These are phyloP conservation scores for Aquilaria agallochum DNA, from an alignment of 441 rosid genomes.

Conservation along the genomic window DNA sequence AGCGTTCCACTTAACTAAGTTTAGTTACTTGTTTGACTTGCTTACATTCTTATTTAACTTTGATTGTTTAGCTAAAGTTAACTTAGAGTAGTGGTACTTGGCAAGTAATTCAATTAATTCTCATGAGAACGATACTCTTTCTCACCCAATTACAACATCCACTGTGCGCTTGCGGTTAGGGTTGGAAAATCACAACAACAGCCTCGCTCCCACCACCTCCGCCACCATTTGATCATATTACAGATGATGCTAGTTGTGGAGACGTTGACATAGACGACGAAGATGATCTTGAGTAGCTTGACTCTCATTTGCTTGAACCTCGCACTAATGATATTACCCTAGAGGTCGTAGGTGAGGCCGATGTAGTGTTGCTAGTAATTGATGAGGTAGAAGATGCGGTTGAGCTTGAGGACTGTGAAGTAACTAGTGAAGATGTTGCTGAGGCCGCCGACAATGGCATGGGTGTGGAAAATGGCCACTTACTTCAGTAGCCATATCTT, in stretches of 20 bases:
- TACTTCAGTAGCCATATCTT: conserved; percentile 44
- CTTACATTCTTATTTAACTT: too few species aligned
- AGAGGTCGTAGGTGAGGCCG: conserved; percentile 33
- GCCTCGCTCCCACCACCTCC: too few species aligned
- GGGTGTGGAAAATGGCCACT: conserved; percentile 69
- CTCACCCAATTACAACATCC: too few species aligned
- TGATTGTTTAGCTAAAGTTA: too few species aligned
- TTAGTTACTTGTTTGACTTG: too few species aligned
- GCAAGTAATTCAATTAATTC: too few species aligned
- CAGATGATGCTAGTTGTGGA: conserved; percentile 39
- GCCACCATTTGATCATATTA: conserved; percentile 15
- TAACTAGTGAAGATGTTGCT: conserved; percentile 57
- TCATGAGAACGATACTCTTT: too few species aligned
- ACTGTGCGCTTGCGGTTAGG: too few species aligned
- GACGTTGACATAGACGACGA: conserved; percentile 27
- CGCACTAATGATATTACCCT: conserved; percentile 17
- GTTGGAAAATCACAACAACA: too few species aligned
- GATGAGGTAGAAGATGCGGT: conserved; percentile 36
- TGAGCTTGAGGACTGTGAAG: conserved; percentile 49
- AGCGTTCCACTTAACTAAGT: too few species aligned
- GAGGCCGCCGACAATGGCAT: conserved; percentile 53
- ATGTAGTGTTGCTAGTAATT: conserved; percentile 33
- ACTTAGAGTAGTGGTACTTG: too few species aligned
- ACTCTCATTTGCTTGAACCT: conserved; percentile 46
- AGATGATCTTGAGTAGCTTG: conserved; percentile 35